phyloP scores from a whole-genome alignment of 2,329 filamentous ascomycete species.

The Ophiostoma triangulosporum region DNA sequence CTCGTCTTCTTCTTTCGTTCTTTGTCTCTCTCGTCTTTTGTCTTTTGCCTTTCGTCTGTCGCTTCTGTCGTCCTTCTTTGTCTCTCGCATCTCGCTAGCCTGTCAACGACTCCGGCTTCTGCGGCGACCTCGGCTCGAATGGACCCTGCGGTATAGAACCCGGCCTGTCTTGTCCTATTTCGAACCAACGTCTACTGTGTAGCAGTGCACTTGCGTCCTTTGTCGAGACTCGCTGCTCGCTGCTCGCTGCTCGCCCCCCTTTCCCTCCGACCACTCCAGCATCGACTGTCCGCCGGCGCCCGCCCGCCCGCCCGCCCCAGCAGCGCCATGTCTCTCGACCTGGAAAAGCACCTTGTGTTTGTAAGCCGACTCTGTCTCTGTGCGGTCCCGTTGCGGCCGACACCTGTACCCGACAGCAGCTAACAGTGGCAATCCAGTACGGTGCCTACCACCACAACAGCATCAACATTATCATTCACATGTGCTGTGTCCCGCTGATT shows the following conservation, averaged over 20 bases:
- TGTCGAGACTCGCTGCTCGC: neutral
- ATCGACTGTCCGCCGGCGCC: neutral
- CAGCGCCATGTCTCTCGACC: slow-evolving; percentile 50
- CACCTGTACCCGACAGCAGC: neutral
- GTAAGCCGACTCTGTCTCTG: slow-evolving; percentile 34
- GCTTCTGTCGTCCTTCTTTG: too few species aligned
- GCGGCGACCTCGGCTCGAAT: slow-evolving; percentile 2
- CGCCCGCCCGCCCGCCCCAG: neutral
- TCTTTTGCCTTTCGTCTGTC: too few species aligned
- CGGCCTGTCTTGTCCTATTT: neutral
- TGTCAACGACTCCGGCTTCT: neutral
- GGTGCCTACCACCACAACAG: slow-evolving; percentile 70
- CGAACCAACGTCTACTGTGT: too few species aligned
- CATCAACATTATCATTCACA: slow-evolving; percentile 67
- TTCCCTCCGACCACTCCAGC: neutral
- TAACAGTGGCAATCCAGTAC: slow-evolving; percentile 41
- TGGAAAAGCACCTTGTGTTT: slow-evolving; percentile 72
- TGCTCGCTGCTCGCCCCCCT: neutral
- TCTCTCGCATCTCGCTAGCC: too few species aligned
- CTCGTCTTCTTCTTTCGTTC: neutral
- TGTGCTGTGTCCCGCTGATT: slow-evolving; percentile 65
- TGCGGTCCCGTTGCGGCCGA: too few species aligned
- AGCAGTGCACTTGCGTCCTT: neutral
- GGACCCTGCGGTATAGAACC: slow-evolving; percentile 3
- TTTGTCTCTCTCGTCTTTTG: too few species aligned